Percentiles rank a stretch among this genome's conserved stretches.
Conservation (phyloP, 306 rosid species). For the Pyrus pyrifolia region DNA sequence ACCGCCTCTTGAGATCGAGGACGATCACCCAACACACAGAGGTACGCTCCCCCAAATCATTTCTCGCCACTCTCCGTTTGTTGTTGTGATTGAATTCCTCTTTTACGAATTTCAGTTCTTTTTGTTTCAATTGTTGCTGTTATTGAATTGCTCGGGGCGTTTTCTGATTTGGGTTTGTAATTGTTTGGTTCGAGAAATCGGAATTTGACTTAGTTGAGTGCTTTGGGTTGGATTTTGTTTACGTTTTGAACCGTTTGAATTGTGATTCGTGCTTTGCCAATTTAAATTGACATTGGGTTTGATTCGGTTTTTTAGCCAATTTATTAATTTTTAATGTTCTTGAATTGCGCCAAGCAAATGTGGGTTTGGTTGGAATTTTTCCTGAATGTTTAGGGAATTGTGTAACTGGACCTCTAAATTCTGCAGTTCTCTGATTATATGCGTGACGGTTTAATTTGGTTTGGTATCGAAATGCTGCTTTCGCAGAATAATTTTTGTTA, state of each 20-base stretch:
- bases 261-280: background rate
- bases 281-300: background rate
- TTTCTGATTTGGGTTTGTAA: background rate
- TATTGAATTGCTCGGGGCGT: background rate
- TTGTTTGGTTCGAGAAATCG: background rate
- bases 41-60: background rate
- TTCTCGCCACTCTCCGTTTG: background rate
- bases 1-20: slow-evolving; percentile 5
- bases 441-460: background rate
- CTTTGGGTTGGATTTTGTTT: slow-evolving; percentile 1
- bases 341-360: background rate
- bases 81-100: background rate
- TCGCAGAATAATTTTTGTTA: background rate
- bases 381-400: background rate
- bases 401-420: background rate
- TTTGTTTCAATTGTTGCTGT: background rate
- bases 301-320: background rate
- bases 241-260: background rate
- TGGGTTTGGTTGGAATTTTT: background rate
- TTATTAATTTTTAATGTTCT: background rate
- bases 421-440: background rate
- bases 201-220: background rate
- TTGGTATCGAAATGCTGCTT: background rate
- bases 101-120: background rate
- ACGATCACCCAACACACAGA: background rate